Evolutionary conservation across 2,329 filamentous ascomycete genomes (phyloP), one percentile per base, ranked within the genome.

Genomic region (Colletotrichum filicis): DNA sequence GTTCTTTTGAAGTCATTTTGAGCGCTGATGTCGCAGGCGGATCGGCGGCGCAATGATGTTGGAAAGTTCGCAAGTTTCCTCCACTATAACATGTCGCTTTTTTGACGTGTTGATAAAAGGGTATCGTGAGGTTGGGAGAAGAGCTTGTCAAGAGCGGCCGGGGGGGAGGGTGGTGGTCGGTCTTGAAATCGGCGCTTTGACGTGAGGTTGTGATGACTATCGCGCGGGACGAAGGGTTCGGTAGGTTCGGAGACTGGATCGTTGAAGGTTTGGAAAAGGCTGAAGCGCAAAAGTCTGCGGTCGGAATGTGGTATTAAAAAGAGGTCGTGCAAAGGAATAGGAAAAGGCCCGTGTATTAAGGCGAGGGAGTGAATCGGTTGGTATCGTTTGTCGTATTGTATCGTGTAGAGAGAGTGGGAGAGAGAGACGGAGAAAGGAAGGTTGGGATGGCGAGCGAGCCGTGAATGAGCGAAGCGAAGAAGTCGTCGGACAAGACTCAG

Each of bases 1-100:
- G 74, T 59, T 80, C 79, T 63, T 84, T 83, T 22, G 80, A 79
- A 60, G 83, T 80, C 85, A 86, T 87, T 35, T 69, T 14, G 61
- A 4, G 56, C 59, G 60, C 60, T 66, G 66, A 35, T 49, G 22
- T 70, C 66, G 55, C 28, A 37, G 26, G n/a, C 22, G 35, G 9
- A 16, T 42, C 42, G 60, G 46, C 67, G 56, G 66, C 66, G 66
- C 59, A 46, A 56, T 30, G 26, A 22, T 68, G n/a, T 49, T 56
- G 37, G 19, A 37, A 16, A 56, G 24, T 26, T 70, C 28, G 55
- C 8, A 26, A 19, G 12, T 24, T 37, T 57, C 56, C 26, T 58
- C 60, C 46, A 26, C 66, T 71, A 71, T 26, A 66, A 58, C 71
- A 73, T 73, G 19, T 71, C 71, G 71, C 46, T 69, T 42, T 64